Evolutionary conservation across 805 yeast species (phyloP).

Genomic region (Lachancea nothofagi): DNA sequence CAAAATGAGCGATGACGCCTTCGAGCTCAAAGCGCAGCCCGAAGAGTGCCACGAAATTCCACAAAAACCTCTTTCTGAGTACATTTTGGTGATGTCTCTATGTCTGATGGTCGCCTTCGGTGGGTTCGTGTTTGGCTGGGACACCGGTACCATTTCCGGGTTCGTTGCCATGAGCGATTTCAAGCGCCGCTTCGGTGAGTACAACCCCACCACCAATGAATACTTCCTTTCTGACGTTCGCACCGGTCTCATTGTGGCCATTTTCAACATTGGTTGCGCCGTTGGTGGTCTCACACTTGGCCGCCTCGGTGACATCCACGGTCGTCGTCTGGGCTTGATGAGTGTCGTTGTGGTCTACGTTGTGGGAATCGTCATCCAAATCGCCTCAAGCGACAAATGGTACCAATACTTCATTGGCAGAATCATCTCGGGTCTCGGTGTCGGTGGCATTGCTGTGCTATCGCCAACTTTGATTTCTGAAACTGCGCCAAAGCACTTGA

Average conservation of each 20-base stretch:
- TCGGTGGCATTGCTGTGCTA: constrained; percentile 71
- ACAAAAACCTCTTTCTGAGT: constrained; percentile 29
- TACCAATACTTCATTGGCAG: constrained; percentile 69
- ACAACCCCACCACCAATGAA: constrained; percentile 35
- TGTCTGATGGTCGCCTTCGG: constrained; percentile 18
- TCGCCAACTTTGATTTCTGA: constrained; percentile 65
- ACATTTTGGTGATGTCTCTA: constrained; percentile 26
- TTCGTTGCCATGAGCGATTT: constrained; percentile 56
- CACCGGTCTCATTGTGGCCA: constrained; percentile 52
- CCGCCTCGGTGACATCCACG: constrained; percentile 54
- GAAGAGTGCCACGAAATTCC: constrained; percentile 16
- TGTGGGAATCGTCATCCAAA: constrained; percentile 64
- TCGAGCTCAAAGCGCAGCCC: constrained; percentile 10
- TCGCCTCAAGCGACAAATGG: constrained; percentile 51
- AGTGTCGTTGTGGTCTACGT: constrained; percentile 56
- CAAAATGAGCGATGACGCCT: constrained; percentile 10
- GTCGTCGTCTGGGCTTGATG: constrained; percentile 62
- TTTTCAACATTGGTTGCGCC: constrained; percentile 73
- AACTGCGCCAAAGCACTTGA: constrained; percentile 39
- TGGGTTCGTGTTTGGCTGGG: constrained; percentile 58
- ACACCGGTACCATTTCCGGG: constrained; percentile 76
- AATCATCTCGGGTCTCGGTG: constrained; percentile 67
- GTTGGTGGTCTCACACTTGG: constrained; percentile 62
- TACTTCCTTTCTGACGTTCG: constrained; percentile 46
- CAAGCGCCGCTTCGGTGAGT: constrained; percentile 51